These are phyloP conservation scores for Termitomyces sp. DNA, from an alignment of 768 basidiomycete genomes.

Conservation along the genomic window DNA sequence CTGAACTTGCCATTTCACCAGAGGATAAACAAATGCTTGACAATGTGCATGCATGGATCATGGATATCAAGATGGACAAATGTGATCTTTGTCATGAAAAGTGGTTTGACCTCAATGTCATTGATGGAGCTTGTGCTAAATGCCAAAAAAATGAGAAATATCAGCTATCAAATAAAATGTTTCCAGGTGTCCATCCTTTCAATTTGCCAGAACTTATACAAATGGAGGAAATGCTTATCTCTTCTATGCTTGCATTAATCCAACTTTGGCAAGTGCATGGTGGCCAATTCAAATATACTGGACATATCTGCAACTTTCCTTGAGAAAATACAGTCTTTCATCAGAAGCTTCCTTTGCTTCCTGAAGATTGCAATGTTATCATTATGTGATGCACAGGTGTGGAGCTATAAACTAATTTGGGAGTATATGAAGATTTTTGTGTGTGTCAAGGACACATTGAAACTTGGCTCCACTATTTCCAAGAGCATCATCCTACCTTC, in stretches of 20 bases:
- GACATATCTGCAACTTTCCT: constrained; percentile 3
- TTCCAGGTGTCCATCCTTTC: neutral
- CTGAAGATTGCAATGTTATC: constrained; percentile 10
- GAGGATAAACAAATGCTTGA: neutral
- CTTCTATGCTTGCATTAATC: neutral
- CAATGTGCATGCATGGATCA: neutral
- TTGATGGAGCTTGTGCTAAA: constrained; percentile 1
- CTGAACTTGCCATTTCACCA: neutral
- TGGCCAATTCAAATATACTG: neutral
- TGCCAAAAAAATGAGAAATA: neutral
- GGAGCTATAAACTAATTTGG: constrained; percentile 2
- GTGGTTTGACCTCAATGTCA: constrained; percentile 7
- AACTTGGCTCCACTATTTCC: constrained; percentile 4
- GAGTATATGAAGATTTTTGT: constrained; percentile 7
- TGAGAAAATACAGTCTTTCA: neutral
- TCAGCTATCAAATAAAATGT: constrained; percentile 5
- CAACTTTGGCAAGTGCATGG: no score
- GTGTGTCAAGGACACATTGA: neutral
- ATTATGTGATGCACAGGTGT: neutral
- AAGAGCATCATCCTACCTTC: neutral
- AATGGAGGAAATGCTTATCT: neutral
- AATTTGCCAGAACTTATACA: neutral
- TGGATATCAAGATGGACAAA: neutral
- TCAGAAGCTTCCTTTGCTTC: no score
- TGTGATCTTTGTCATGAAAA: constrained; percentile 4